Conservation (phyloP, 208 protist species). For the Crithidia bombi region DNA sequence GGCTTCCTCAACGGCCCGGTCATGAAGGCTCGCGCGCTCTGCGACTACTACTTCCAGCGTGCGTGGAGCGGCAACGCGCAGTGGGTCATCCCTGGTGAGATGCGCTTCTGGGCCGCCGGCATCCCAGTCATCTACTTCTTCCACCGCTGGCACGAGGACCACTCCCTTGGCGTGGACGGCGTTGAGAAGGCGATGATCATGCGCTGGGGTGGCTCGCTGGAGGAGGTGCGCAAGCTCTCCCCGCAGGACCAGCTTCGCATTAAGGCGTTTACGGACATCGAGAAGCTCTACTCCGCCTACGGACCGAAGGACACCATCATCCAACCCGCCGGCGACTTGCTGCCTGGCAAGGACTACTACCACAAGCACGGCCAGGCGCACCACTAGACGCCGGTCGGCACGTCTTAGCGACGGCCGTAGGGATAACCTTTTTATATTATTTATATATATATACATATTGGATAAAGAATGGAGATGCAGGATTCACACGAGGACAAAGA, state of each 20-base stretch:
- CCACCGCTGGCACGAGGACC: slow-evolving; percentile 88
- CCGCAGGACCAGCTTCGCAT: slow-evolving; percentile 87
- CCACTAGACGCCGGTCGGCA: slow-evolving; percentile 16
- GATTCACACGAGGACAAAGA: no score
- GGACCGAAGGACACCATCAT: slow-evolving; percentile 83
- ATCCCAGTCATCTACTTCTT: slow-evolving; percentile 83
- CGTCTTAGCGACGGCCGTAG: neutral
- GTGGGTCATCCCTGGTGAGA: slow-evolving; percentile 81
- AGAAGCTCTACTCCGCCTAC: slow-evolving; percentile 88
- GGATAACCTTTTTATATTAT: neutral
- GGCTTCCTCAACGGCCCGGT: slow-evolving; percentile 73
- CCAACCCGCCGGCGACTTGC: slow-evolving; percentile 68
- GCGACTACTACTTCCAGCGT: slow-evolving; percentile 87
- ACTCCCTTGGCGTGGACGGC: slow-evolving; percentile 72
- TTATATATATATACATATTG: no score
- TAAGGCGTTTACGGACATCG: slow-evolving; percentile 74
- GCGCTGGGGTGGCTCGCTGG: slow-evolving; percentile 85
- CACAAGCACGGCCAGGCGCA: slow-evolving; percentile 39
- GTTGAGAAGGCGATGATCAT: slow-evolving; percentile 85
- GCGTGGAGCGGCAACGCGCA: slow-evolving; percentile 75
- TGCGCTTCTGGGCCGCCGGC: slow-evolving; percentile 69
- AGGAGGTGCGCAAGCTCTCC: slow-evolving; percentile 81
- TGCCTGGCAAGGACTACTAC: slow-evolving; percentile 87
- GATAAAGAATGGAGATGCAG: slow-evolving; percentile 9
- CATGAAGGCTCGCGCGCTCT: slow-evolving; percentile 71